Percentiles rank a stretch among this genome's conserved stretches.
Conservation (phyloP, 768 basidiomycete species). For the Trametes coccinea region DNA sequence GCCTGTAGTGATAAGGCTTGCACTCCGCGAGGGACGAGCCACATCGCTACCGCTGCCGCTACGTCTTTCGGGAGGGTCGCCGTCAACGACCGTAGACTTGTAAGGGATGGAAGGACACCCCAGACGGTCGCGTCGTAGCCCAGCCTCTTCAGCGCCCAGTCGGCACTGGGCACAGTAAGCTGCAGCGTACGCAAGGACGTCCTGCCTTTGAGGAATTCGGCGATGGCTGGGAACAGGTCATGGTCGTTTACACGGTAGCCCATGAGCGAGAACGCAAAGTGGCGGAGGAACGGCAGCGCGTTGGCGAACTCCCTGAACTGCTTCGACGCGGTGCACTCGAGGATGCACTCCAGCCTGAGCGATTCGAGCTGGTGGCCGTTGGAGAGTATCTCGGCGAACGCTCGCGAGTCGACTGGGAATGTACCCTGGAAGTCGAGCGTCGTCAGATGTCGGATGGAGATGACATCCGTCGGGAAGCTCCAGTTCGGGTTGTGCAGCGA, state of each 20-base stretch:
- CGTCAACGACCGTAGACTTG: conserved; percentile 50
- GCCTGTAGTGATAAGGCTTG: conserved; percentile 32
- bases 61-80: conserved; percentile 68
- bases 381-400: conserved; percentile 58
- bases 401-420: conserved; percentile 49
- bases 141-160: conserved; percentile 50
- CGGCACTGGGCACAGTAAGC: conserved; percentile 36
- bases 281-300: conserved; percentile 61
- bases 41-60: conserved; percentile 61
- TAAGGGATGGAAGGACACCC: conserved; percentile 66
- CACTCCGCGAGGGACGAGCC: conserved; percentile 56
- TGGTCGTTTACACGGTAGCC: conserved; percentile 43
- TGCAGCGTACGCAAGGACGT: conserved; percentile 52
- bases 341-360: conserved; percentile 52
- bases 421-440: conserved; percentile 61
- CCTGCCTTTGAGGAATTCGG: conserved; percentile 63
- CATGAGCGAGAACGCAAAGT: conserved; percentile 52
- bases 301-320: conserved; percentile 45
- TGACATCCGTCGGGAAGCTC: conserved; percentile 53
- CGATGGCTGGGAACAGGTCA: conserved; percentile 68
- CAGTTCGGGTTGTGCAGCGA: conserved; percentile 56
- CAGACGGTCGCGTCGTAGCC: conserved; percentile 72
- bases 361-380: conserved; percentile 66
- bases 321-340: conserved; percentile 50
- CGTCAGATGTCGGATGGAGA: conserved; percentile 65